Base-by-base conservation (phyloP, 2,329 filamentous ascomycete genomes). In the Cladosporium sp. region DNA sequence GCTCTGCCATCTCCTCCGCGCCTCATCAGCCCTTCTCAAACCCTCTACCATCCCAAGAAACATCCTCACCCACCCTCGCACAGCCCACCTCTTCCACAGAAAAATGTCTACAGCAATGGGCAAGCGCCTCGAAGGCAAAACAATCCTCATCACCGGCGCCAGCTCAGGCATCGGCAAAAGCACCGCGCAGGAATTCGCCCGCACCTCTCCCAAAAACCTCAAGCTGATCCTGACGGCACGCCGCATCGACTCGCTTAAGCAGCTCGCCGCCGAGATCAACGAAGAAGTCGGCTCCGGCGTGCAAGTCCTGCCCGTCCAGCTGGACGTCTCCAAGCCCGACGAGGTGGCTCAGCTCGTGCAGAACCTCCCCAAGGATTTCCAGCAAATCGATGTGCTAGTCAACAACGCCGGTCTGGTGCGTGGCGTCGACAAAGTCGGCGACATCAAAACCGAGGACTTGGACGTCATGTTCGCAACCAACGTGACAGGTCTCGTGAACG, bases 321-420 rank as follows among this genome's bases (percentile, higher is more conserved):
- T 97, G 47, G 93, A 98, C 67, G 85, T 98, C 49, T 91, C 86
- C 74, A 85, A 86, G 52, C 76, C 87, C 0, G 80, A 83, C 3
- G 83, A 93, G 64, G 79, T 97, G 3, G 77, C 78, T 46, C 72
- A 71, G 35, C 92, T 97, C 63, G 83, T 96, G 11, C 72, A 70
- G 1, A 78, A 75, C 35, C 70, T 97, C 60, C 91, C 92, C 0
- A 80, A 83, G 54, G 91, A 90, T 65, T 97, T 88, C 73, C 82
- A 79, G 67, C 82, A 89, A 20, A 86, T 97, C 57, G 82, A 97
- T 67, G 79, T 97, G 2, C 72, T 98, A 53, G 88, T 98, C 20
- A 98, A 98, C 73, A 97, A 97, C 76, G 92, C 92, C 16, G 92
- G 92, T 36, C 79, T 96, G 16, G 92, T 95, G 54, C 92, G 87